Evolutionary conservation across 192 early-diverging fungal genomes (phyloP).

Genomic region (Backusella luteola): DNA sequence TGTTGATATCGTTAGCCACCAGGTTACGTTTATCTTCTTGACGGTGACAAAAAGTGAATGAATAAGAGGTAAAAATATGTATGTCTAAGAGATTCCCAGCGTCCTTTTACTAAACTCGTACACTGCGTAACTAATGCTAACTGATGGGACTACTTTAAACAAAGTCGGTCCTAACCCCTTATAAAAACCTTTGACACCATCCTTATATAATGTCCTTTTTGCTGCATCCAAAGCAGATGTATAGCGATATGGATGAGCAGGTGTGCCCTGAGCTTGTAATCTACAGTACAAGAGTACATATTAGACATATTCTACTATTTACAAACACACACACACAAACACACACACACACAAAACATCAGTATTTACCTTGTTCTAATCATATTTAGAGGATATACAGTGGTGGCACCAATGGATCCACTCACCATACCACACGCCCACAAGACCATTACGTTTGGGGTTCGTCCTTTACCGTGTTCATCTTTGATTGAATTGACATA

Average conservation of each 20-base stretch:
- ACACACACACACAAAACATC: not conserved
- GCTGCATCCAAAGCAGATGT: constrained; percentile 61
- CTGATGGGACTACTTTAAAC: constrained; percentile 75
- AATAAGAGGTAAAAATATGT: not conserved
- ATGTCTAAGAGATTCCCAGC: constrained; percentile 43
- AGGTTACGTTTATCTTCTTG: not conserved
- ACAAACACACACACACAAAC: not conserved
- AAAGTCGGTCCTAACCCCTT: constrained; percentile 72
- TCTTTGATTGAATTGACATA: constrained; percentile 35
- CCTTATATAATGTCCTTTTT: constrained; percentile 56
- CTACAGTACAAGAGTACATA: constrained; percentile 31
- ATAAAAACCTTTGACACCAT: constrained; percentile 71
- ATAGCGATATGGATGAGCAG: constrained; percentile 69
- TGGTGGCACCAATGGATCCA: constrained; percentile 62
- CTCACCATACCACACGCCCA: constrained; percentile 68
- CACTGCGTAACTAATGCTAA: constrained; percentile 69
- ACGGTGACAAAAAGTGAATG: not conserved
- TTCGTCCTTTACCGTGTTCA: constrained; percentile 29
- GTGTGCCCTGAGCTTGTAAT: constrained; percentile 79
- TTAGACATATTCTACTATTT: not conserved
- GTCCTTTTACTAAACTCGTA: constrained; percentile 59
- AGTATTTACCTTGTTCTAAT: constrained; percentile 64
- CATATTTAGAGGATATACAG: constrained; percentile 74
- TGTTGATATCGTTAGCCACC: not conserved
- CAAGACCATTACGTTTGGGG: constrained; percentile 48